These are phyloP conservation scores for Tilletia caries DNA, from an alignment of 1,284 basidiomycete genomes.

Conservation along the genomic window DNA sequence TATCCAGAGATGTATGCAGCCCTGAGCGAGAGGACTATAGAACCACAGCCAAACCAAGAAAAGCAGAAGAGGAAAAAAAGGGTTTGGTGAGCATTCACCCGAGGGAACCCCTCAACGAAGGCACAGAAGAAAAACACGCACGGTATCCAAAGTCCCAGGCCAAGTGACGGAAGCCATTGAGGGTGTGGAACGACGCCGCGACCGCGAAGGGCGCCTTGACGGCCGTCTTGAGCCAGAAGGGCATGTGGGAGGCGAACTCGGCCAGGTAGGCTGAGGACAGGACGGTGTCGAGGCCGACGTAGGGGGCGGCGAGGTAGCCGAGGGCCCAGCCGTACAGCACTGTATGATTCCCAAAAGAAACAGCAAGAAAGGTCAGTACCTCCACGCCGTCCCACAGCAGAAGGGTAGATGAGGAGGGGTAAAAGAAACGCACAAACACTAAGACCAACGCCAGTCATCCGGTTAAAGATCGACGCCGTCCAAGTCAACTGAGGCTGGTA, in stretches of 20 bases:
- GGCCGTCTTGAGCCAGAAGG: conserved; percentile 53
- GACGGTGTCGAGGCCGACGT: conserved; percentile 58
- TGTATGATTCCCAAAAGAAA: conserved; percentile 14
- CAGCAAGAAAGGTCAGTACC: not conserved
- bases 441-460: conserved; percentile 75
- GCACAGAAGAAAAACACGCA: conserved; percentile 57
- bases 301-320: conserved; percentile 78
- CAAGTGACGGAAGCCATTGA: conserved; percentile 88
- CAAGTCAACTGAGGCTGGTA: conserved; percentile 92
- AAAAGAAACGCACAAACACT: conserved; percentile 44
- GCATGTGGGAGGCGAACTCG: conserved; percentile 63
- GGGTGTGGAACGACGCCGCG: conserved; percentile 67
- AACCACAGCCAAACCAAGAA: no score
- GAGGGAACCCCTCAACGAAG: no score
- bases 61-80: conserved; percentile 13
- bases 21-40: conserved; percentile 35
- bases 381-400: not conserved
- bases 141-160: conserved; percentile 86
- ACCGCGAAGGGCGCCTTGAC: conserved; percentile 40
- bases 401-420: not conserved
- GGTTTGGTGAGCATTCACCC: not conserved
- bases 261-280: conserved; percentile 77
- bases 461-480: conserved; percentile 78
- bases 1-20: conserved; percentile 45
- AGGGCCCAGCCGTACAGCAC: conserved; percentile 80